Evolutionary conservation across 2,329 filamentous ascomycete genomes (phyloP), one percentile per base, ranked within the genome.

Genomic region (Fusarium sp.): DNA sequence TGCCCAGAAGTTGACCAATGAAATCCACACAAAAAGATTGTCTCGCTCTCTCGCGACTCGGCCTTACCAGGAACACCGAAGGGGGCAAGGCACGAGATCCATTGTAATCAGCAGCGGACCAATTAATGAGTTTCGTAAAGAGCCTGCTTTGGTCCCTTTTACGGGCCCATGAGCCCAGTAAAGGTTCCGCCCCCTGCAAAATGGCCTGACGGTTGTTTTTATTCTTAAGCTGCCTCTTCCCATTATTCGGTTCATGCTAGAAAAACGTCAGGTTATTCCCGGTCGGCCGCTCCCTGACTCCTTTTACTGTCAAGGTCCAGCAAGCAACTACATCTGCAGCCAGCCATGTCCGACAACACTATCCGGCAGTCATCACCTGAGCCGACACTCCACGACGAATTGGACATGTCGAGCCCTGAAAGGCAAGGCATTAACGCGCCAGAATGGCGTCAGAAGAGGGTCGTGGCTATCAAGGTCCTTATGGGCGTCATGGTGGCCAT

Each of bases 401-500:
- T 56, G 4, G 45, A 15, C 15, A 38, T 32, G 57, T 30, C 56
- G 11, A 47, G 65, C 4, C 65, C 56, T 35, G 37, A 61, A 25
- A 54, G 71, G 27, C 61, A 66, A 25, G 54, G 71, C 32, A 54
- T 74, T 20, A 69, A 43, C 35, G 71, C 71, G 15, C 40, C 61
- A 15, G 20, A 59, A 33, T 76, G 73, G 75, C 64, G 35, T 12
- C 37, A 68, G 54, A 57, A 66, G 40, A 56, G 63, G 25, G 27
- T 54, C 35, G 6, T 65, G 6, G 50, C 61, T n/a, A 1, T 57
- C 40, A 75, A 69, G 38, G 60, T 77, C 7, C 69, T 78, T 0
- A 69, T 72, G 27, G 72, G 64, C n/a, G 12, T 67, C n/a, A 69
- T 74, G 59, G 58, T 73, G 0, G 63, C 66, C 17, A 62, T 78